Base-by-base conservation (phyloP, 1,284 basidiomycete genomes). In the Laetiporus sulphureus region DNA sequence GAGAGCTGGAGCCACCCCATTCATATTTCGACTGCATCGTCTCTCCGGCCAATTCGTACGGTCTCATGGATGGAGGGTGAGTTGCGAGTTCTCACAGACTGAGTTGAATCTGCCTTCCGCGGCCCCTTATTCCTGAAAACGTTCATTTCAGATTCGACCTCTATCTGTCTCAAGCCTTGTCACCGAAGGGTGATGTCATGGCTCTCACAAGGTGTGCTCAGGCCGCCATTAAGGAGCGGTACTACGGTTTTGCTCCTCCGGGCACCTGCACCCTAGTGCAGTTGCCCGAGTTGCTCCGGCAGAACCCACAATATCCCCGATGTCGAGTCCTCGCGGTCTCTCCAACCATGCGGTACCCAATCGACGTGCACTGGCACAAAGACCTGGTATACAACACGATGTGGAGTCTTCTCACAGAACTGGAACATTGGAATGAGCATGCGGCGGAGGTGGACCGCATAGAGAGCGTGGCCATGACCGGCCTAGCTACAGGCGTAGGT, bases 371-470 rank as follows among this genome's bases (percentile, higher is more conserved):
- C 18, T 59, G 56, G 57, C 46, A 59, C 42, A 38, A 45, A 32
- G 56, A 59, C 45, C 44, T 59, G 30, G 56, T 57, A 38, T 57
- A 58, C 56, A 54, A 58, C 39, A 44, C 44, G 29, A 58, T 52
- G 53, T 58, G 57, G 57, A 44, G 39, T 36, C 41, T 59, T n/a
- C 51, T 56, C 19, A 44, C 38, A 15, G 51, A 48, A 43, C 38
- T 59, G 18, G 50, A 51, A 41, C 49, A 34, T 7, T 54, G 54
- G 52, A 57, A 57, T 38, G 40, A 46, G 40, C 25, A 44, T 11
- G 41, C 44, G 25, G 30, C n/a, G 12, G 33, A 31, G n/a, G 44
- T 36, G 29, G 36, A 34, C 37, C 33, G 27, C 16, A 46, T 47
- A 22, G 27, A 41, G 41, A 30, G 36, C 32, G 45, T 45, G 16